These are phyloP conservation scores for Solidago caesia DNA, from an alignment of 129 eudicot species.

Conservation along the genomic window DNA sequence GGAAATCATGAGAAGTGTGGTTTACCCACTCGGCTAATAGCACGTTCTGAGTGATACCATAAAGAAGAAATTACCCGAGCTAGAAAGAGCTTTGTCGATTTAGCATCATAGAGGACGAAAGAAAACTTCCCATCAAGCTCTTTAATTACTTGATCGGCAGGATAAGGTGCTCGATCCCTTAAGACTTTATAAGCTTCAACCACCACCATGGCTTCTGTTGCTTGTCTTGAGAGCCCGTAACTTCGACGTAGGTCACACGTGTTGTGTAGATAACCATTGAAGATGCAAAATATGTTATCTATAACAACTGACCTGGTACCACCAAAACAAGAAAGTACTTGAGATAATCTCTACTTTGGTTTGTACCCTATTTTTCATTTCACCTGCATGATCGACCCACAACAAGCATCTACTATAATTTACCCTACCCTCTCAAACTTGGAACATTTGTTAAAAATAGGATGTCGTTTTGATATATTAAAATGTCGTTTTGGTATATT, in stretches of 20 bases:
- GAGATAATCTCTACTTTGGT: not conserved
- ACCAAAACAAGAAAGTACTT: slow-evolving; percentile 1
- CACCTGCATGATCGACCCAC: not conserved
- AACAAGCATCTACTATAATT: not conserved
- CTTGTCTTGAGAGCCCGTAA: slow-evolving; percentile 51
- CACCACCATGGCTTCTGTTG: slow-evolving; percentile 53
- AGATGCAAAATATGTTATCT: slow-evolving; percentile 59
- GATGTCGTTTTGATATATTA: too few relatives aligned
- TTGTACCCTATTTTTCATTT: not conserved
- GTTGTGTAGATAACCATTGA: slow-evolving; percentile 40
- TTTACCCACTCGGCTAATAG: not conserved
- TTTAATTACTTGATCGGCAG: slow-evolving; percentile 57
- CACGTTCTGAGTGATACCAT: not conserved
- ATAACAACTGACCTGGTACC: slow-evolving; percentile 42
- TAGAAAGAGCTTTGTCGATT: slow-evolving; percentile 38
- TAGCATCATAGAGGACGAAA: slow-evolving; percentile 52
- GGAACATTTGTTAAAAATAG: too few relatives aligned
- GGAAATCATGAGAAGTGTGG: not conserved
- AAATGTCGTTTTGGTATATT: too few relatives aligned
- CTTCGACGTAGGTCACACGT: slow-evolving; percentile 32
- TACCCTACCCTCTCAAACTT: too few relatives aligned
- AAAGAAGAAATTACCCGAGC: slow-evolving; percentile 36
- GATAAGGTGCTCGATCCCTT: slow-evolving; percentile 62
- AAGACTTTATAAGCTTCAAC: slow-evolving; percentile 59
- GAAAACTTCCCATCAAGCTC: slow-evolving; percentile 58